Evolutionary conservation across 352 stramenopile genomes (phyloP), one percentile per base, ranked within the genome.

Genomic region (Phytophthora citrophthora): DNA sequence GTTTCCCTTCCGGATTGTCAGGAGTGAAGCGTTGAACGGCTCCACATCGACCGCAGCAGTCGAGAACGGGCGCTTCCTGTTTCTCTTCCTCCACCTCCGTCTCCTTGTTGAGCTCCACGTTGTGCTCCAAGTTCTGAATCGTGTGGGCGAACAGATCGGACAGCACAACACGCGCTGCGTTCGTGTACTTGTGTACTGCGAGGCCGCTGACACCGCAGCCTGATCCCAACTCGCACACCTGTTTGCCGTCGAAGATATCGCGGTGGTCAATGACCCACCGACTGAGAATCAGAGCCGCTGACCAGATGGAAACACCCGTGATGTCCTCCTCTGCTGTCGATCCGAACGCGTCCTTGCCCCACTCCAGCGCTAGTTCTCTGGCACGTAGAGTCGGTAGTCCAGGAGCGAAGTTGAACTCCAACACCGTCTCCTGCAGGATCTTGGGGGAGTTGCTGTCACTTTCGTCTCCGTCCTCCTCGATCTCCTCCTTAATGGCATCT

Each of bases 291-390:
- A 96, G 70, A 24, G 88, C 88, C 36, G 88, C 88, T n/a, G 88
- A 96, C 88, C 88, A 96, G 54, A 95, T 93, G 13, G 85, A 93
- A 9, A 96, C 85, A 15, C 88, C 88, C 2, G 88, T 96, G 46
- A 93, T 95, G 48, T 96, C 88, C 56, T 96, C 87, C 26, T 93
- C 83, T 1, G 86, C 88, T 6, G 72, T 91, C 8, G 82, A 84
- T 1, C 81, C 80, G 54, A 96, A 96, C 3, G 88, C 88, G 34
- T 91, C 83, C 52, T 90, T 89, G 53, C 83, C 80, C 86, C 87
- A 94, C 51, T 96, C 85, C 9, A 96, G 55, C 18, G 86, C 88
- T 27, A 96, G 70, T 66, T 96, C 88, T 18, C 88, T 81, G 1
- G 81, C 86, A 40, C 86, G 86, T 7, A 96, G 48, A 1, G 73